Evolutionary conservation across 139 green algal species (phyloP).

Genomic region (Coelastrella sp.): DNA sequence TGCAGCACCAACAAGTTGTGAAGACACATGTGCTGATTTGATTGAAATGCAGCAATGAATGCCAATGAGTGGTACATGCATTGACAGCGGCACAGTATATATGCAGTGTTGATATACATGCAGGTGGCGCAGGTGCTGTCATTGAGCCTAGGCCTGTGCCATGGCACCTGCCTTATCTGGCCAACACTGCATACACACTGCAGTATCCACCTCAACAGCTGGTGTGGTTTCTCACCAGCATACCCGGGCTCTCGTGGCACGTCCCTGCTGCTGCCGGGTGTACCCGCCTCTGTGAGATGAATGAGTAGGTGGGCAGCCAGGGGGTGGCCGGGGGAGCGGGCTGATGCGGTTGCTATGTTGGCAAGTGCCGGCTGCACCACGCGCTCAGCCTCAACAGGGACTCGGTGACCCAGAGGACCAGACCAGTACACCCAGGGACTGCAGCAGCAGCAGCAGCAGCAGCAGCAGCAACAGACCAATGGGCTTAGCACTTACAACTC

Average conservation of each 20-base stretch:
- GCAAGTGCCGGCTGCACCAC: constrained; percentile 1
- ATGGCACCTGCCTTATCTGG: neutral
- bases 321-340: constrained; percentile 1
- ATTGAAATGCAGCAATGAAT: too few species aligned
- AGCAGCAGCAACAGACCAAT: neutral
- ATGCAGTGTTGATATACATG: too few species aligned
- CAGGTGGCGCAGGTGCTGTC: too few species aligned
- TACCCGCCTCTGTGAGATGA: constrained; percentile 34
- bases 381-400: neutral
- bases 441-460: neutral
- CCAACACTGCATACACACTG: neutral
- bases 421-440: constrained; percentile 27
- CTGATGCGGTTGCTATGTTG: neutral
- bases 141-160: neutral
- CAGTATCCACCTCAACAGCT: too few species aligned
- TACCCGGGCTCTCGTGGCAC: neutral
- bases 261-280: neutral
- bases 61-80: too few species aligned
- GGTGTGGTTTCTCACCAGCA: neutral
- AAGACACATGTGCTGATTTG: too few species aligned
- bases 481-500: neutral
- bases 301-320: constrained; percentile 38
- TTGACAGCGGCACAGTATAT: too few species aligned
- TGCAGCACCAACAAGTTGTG: neutral
- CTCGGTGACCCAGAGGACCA: neutral